Base-by-base conservation (phyloP, 1,284 basidiomycete species). In the Melampsora larici-populina region DNA sequence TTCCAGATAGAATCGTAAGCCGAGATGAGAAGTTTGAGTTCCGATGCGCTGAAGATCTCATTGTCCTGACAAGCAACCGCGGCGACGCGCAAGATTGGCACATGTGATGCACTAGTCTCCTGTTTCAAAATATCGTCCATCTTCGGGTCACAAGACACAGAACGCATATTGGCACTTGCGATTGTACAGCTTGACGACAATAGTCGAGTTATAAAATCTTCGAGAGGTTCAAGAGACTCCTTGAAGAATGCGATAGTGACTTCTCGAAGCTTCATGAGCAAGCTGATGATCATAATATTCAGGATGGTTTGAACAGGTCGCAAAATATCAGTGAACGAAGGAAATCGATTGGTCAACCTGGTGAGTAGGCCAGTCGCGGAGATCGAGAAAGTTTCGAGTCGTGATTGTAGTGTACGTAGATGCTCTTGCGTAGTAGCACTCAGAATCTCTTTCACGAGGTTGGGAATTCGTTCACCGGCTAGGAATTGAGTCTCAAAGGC, bases 1-100 rank as follows among this genome's bases (percentile, higher is more conserved):
- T 89, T 87, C 77, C 90, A 88, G 0, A 90, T 86, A 81, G 91
- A 89, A 77, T 93, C 90, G 81, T 93, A 94, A 9, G 80, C 72
- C 31, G 79, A 79, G 7, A 77, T 17, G 21, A 77, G 31, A 21
- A 31, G 46, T 15, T 48, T 79, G 79, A 60, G 87, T 83, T 2
- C 82, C 82, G 63, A 88, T 86, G 21, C 92, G 63, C 67, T 81
- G 79, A 18, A 66, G 70, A 51, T 79, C 72, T 51, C 79, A 79
- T 4, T 80, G n/a, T 82, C 84, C 72, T 89, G 86, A 36, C 86
- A 84, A 3, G 86, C 85, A 49, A 89, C 83, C 0, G 89, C 87
- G 0, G 88, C 84, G 18, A 92, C 81, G 15, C 82, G 85, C 55
- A 91, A 84, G 51, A 90, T 80, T n/a, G 89, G 82, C 26, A 85